phyloP scores from a whole-genome alignment of 257 asterid species.

The Linderniella brevidens region DNA sequence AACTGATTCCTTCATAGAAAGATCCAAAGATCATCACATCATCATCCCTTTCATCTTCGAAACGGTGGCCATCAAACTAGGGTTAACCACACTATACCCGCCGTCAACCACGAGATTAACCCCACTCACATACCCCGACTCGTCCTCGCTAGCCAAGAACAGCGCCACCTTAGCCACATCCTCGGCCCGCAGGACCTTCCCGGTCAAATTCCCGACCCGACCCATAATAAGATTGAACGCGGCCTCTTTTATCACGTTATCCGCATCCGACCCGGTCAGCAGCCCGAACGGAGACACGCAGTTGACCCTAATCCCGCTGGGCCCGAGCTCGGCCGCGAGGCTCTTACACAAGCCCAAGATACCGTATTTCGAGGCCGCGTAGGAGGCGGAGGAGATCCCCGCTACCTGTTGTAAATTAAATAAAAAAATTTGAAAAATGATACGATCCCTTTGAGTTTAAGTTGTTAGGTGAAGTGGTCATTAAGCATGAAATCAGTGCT shows the following conservation, averaged over 20 bases:
- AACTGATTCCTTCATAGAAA: not conserved
- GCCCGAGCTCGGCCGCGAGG: constrained; percentile 28
- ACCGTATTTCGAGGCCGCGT: constrained; percentile 25
- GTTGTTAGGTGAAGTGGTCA: too few relatives aligned
- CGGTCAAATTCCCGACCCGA: constrained; percentile 11
- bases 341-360: constrained; percentile 23
- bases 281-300: constrained; percentile 34
- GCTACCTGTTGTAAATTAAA: too few relatives aligned
- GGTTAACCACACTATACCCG: constrained; percentile 11
- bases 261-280: constrained; percentile 1
- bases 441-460: too few relatives aligned
- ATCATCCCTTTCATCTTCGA: too few relatives aligned
- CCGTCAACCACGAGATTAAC: constrained; percentile 21
- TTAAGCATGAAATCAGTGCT: too few relatives aligned
- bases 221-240: constrained; percentile 8
- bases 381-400: constrained; percentile 17
- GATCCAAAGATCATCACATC: constrained; percentile 4
- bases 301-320: constrained; percentile 32
- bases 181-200: not conserved
- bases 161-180: constrained; percentile 19
- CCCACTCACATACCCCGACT: constrained; percentile 19
- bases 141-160: constrained; percentile 20
- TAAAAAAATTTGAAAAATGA: too few relatives aligned
- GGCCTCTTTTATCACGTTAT: not conserved
- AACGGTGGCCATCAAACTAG: not conserved